Percentiles rank a stretch among this genome's conserved stretches.
phyloP scores from a whole-genome alignment of 495 filamentous ascomycete genomes.

The Penicillium waksmanii region DNA sequence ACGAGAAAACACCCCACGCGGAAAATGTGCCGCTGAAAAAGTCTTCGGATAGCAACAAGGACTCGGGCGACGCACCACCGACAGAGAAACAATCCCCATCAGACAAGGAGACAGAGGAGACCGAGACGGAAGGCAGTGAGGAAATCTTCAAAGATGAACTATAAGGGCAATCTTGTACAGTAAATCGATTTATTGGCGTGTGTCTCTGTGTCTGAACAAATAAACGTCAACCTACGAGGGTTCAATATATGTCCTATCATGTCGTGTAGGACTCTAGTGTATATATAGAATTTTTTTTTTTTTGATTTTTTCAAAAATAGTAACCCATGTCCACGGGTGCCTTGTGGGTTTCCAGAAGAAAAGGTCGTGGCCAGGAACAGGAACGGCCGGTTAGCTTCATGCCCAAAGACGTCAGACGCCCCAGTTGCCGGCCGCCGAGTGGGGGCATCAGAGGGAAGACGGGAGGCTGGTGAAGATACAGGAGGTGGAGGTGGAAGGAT shows the following conservation, averaged over 20 bases:
- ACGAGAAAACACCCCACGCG: not conserved
- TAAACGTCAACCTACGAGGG: too few relatives aligned
- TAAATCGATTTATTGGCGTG: conserved; percentile 9
- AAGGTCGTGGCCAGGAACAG: conserved; percentile 6
- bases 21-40: not conserved
- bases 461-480: not conserved
- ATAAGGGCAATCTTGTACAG: conserved; percentile 33
- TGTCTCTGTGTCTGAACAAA: too few relatives aligned
- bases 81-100: conserved; percentile 21
- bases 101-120: conserved; percentile 18
- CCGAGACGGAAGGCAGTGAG: conserved; percentile 45
- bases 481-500: not conserved
- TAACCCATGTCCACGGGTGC: too few relatives aligned
- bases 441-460: conserved; percentile 18
- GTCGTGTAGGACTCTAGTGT: not conserved
- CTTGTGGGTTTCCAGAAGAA: too few relatives aligned
- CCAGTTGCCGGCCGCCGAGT: conserved; percentile 27
- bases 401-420: conserved; percentile 35
- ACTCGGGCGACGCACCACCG: conserved; percentile 10
- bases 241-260: too few relatives aligned
- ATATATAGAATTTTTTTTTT: not conserved
- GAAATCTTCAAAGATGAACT: conserved; percentile 61
- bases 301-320: too few relatives aligned
- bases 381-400: conserved; percentile 32
- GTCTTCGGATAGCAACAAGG: not conserved